Conservation (phyloP, 768 basidiomycete species). For the Ramaria rubella region DNA sequence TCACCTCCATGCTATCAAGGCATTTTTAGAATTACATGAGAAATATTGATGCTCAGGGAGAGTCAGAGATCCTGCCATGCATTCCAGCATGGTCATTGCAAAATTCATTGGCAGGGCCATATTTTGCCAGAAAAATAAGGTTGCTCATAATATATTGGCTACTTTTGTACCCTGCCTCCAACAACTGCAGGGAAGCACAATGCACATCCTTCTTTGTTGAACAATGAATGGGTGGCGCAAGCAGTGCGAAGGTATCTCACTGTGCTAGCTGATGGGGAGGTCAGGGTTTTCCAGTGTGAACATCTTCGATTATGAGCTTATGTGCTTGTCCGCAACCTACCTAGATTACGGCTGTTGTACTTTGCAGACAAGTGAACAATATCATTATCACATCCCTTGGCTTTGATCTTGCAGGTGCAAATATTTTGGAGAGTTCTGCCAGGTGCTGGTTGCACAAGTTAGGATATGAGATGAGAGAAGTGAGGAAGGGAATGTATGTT, state of each 20-base stretch:
- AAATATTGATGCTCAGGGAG: no score
- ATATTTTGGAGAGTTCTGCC: background rate
- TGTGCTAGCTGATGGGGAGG: conserved; percentile 1
- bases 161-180: conserved; percentile 2
- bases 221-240: conserved; percentile 7
- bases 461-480: background rate
- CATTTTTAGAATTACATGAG: conserved; percentile 5
- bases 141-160: background rate
- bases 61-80: background rate
- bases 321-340: background rate
- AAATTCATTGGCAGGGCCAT: conserved; percentile 7
- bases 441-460: background rate
- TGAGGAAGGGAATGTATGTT: no score
- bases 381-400: conserved; percentile 7
- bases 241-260: conserved; percentile 4
- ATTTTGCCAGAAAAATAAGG: conserved; percentile 7
- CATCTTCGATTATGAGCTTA: background rate
- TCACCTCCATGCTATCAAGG: conserved; percentile 3
- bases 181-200: background rate
- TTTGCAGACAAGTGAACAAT: conserved; percentile 7
- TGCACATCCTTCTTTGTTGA: conserved; percentile 4
- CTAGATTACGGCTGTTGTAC: conserved; percentile 6
- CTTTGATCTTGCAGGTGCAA: background rate
- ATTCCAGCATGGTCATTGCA: conserved; percentile 2
- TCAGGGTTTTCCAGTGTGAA: background rate